Percentiles rank a stretch among this genome's conserved stretches.
phyloP scores from a whole-genome alignment of 1,139 yeast species.

The Meyerozyma sp. region DNA sequence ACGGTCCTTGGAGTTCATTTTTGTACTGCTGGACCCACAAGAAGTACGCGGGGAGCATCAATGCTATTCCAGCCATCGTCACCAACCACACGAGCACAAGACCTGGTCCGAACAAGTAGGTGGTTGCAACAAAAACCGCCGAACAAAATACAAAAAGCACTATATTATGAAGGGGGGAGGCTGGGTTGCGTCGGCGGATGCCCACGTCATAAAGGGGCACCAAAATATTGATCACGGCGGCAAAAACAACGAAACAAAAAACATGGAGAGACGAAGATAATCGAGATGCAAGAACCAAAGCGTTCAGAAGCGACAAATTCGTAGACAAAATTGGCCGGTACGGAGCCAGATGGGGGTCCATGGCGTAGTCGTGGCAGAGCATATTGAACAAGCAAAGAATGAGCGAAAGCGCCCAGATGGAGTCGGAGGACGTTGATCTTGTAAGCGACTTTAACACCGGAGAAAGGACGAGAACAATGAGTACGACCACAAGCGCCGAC shows the following conservation, averaged over 20 bases:
- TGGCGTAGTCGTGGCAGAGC: constrained; percentile 61
- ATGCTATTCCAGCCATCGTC: constrained; percentile 41
- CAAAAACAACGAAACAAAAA: constrained; percentile 72
- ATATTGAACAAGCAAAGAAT: constrained; percentile 70
- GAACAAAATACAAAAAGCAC: constrained; percentile 22
- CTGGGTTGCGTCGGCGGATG: constrained; percentile 34
- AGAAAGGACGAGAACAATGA: constrained; percentile 70
- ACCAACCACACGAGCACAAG: constrained; percentile 45
- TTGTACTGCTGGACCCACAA: constrained; percentile 71
- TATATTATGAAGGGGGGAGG: constrained; percentile 23
- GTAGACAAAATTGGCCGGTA: constrained; percentile 69
- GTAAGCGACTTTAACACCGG: constrained; percentile 90
- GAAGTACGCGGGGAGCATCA: constrained; percentile 69
- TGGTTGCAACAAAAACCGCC: constrained; percentile 18
- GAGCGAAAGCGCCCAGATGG: constrained; percentile 88
- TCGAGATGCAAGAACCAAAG: constrained; percentile 86
- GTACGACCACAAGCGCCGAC: constrained; percentile 61
- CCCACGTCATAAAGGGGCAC: constrained; percentile 67
- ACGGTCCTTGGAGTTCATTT: constrained; percentile 87
- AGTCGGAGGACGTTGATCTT: constrained; percentile 84
- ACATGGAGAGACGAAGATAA: constrained; percentile 69
- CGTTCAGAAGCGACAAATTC: constrained; percentile 78
- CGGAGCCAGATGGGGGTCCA: constrained; percentile 24
- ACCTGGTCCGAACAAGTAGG: constrained; percentile 33
- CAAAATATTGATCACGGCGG: constrained; percentile 67